Percentiles rank a stretch among this genome's conserved stretches.
These are phyloP conservation scores for Lasiodiplodia citricola DNA, from an alignment of 2,329 filamentous ascomycete species.

Conservation along the genomic window DNA sequence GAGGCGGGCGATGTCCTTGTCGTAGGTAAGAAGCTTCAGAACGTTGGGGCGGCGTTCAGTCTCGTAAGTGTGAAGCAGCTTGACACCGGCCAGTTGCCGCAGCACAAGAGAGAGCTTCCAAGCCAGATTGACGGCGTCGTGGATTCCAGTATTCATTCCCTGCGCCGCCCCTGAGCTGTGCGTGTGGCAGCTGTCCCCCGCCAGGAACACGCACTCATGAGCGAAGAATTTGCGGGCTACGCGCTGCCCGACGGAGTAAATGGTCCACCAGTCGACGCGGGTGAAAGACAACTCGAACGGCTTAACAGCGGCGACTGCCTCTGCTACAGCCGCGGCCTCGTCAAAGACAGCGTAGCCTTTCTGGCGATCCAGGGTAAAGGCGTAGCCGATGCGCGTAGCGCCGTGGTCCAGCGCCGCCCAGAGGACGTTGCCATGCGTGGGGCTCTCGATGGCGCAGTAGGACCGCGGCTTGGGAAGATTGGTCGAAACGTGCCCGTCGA, in stretches of 20 bases:
- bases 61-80: constrained; percentile 56
- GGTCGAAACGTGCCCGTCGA: constrained; percentile 57
- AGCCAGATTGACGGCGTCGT: constrained; percentile 60
- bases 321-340: constrained; percentile 44
- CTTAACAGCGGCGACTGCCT: constrained; percentile 47
- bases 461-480: constrained; percentile 55
- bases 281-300: constrained; percentile 48
- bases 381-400: constrained; percentile 60
- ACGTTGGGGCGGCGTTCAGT: constrained; percentile 56
- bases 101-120: constrained; percentile 60
- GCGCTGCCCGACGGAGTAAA: constrained; percentile 52
- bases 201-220: constrained; percentile 57
- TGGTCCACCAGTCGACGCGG: constrained; percentile 52
- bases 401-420: constrained; percentile 62
- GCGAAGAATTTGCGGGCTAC: constrained; percentile 41
- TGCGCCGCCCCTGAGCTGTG: constrained; percentile 62
- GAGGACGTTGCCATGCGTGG: constrained; percentile 60
- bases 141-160: constrained; percentile 64
- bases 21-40: constrained; percentile 45
- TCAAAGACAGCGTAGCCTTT: constrained; percentile 44
- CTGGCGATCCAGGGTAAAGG: constrained; percentile 51
- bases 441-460: constrained; percentile 57
- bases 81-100: constrained; percentile 43
- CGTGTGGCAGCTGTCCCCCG: constrained; percentile 64
- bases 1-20: constrained; percentile 42